These are phyloP conservation scores for Logfia minima DNA, from an alignment of 129 eudicot species.

Conservation along the genomic window DNA sequence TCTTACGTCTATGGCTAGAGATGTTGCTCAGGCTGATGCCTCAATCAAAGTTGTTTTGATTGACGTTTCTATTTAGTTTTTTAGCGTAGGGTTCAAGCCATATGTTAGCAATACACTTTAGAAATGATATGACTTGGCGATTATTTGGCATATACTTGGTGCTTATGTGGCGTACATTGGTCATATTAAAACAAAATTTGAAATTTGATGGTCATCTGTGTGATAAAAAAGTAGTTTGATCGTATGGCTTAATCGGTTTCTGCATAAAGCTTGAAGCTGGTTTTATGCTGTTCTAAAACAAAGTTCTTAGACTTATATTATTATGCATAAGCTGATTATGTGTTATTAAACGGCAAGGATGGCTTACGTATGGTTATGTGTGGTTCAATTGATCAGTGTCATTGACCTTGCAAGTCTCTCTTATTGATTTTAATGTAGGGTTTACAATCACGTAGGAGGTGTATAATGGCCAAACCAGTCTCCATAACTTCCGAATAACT, in stretches of 20 bases:
- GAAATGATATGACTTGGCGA: not conserved
- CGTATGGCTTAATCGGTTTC: not conserved
- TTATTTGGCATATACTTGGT: not conserved
- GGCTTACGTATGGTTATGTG: not conserved
- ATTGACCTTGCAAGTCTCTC: not conserved
- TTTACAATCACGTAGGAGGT: not conserved
- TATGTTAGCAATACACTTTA: not conserved
- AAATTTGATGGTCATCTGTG: not conserved
- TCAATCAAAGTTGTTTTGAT: conserved; percentile 48
- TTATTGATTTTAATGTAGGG: not conserved
- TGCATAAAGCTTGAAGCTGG: not conserved
- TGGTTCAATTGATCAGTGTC: no score
- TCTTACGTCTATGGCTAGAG: conserved; percentile 83
- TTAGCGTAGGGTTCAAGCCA: not conserved
- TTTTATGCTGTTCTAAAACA: no score
- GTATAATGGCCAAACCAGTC: not conserved
- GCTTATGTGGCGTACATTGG: not conserved
- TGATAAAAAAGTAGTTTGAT: not conserved
- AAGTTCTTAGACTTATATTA: no score
- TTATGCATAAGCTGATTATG: no score
- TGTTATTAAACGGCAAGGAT: no score
- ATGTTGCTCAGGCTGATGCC: conserved; percentile 94
- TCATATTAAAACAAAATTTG: not conserved
- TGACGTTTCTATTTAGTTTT: not conserved
- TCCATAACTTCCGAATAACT: not conserved